These are phyloP conservation scores for Candida glucosophila DNA, from an alignment of 1,139 yeast genomes.

Conservation along the genomic window DNA sequence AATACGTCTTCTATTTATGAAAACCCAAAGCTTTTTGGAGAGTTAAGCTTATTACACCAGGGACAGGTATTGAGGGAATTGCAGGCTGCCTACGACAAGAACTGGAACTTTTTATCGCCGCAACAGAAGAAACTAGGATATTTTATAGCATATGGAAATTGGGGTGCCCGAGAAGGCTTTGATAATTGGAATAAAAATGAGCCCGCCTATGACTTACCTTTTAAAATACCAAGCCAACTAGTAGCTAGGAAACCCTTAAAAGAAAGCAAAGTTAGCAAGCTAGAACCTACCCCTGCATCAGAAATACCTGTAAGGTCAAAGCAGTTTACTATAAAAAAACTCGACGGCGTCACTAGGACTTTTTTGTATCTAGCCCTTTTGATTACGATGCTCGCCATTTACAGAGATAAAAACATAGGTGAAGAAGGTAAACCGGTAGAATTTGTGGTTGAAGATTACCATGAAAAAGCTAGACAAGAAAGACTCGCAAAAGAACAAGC, in stretches of 20 bases:
- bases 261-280: constrained; percentile 17
- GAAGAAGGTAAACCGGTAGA: constrained; percentile 40
- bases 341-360: constrained; percentile 49
- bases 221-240: constrained; percentile 30
- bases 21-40: constrained; percentile 36
- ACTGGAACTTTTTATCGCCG: constrained; percentile 39
- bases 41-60: constrained; percentile 45
- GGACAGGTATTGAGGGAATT: constrained; percentile 50
- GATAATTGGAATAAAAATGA: constrained; percentile 30
- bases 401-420: constrained; percentile 43
- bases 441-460: constrained; percentile 27
- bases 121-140: constrained; percentile 45
- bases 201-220: constrained; percentile 50
- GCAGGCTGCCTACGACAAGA: constrained; percentile 41
- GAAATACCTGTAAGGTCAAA: constrained; percentile 37
- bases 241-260: constrained; percentile 15
- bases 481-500: constrained; percentile 10
- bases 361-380: constrained; percentile 40
- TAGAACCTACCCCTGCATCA: constrained; percentile 38
- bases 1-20: constrained; percentile 45
- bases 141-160: constrained; percentile 53
- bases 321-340: constrained; percentile 41
- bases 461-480: constrained; percentile 21
- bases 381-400: constrained; percentile 34
- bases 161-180: constrained; percentile 57